Percentiles rank a stretch among this genome's conserved stretches.
These are phyloP conservation scores for Strigomonas culicis DNA, from an alignment of 208 protist species.

Conservation along the genomic window DNA sequence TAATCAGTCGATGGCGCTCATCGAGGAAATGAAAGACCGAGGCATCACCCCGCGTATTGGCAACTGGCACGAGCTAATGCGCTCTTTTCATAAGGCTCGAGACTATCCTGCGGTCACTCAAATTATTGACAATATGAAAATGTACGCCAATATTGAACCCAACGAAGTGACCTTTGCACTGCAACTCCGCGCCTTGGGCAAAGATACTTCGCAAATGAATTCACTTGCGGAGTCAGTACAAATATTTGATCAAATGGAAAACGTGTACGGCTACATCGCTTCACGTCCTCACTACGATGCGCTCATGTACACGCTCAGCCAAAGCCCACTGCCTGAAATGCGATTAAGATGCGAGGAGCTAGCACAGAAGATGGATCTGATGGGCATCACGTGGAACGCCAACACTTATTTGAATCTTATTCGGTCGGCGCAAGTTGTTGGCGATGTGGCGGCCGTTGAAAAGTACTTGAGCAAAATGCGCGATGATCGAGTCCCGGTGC, in stretches of 20 bases:
- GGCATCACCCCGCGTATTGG: constrained; percentile 86
- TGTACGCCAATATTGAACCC: constrained; percentile 91
- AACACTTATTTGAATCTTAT: constrained; percentile 86
- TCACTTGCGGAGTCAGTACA: constrained; percentile 79
- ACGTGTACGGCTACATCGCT: constrained; percentile 86
- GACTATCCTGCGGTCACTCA: constrained; percentile 79
- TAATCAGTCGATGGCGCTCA: constrained; percentile 70
- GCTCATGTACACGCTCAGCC: constrained; percentile 80
- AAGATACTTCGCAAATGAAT: constrained; percentile 71
- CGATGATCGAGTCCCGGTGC: constrained; percentile 62
- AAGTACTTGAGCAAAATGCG: constrained; percentile 77
- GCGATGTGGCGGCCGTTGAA: constrained; percentile 76
- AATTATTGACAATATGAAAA: constrained; percentile 91
- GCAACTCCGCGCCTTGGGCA: constrained; percentile 70
- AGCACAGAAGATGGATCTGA: constrained; percentile 87
- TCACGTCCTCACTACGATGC: constrained; percentile 81
- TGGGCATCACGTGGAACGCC: constrained; percentile 85
- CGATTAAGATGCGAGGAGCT: constrained; percentile 81
- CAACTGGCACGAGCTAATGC: constrained; percentile 92
- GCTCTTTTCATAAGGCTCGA: constrained; percentile 72
- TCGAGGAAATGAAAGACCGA: constrained; percentile 87
- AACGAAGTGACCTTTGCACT: constrained; percentile 86
- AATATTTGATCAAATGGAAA: constrained; percentile 91
- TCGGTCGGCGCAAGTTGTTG: constrained; percentile 70
- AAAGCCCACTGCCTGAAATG: constrained; percentile 77